phyloP scores from a whole-genome alignment of 1,284 basidiomycete genomes.

The Crepidotus sp. region DNA sequence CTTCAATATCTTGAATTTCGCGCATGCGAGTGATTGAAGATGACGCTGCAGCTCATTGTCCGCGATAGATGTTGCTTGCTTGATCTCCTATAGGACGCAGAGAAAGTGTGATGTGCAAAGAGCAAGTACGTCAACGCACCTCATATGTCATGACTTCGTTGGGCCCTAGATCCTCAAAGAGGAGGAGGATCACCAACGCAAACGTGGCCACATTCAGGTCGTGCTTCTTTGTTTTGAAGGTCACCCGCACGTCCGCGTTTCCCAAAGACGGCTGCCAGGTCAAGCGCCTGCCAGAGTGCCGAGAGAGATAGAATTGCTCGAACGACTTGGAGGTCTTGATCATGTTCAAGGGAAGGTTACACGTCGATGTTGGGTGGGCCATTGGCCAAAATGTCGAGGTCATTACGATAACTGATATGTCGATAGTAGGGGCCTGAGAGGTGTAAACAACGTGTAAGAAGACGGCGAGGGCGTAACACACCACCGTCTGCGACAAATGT shows the following conservation, averaged over 20 bases:
- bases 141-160: slow-evolving; percentile 67
- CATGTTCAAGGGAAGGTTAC: slow-evolving; percentile 62
- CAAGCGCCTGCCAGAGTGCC: slow-evolving; percentile 84
- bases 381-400: slow-evolving; percentile 93
- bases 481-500: slow-evolving; percentile 47
- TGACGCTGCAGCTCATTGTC: slow-evolving; percentile 82
- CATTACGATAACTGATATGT: slow-evolving; percentile 82
- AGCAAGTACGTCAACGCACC: slow-evolving; percentile 32
- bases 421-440: slow-evolving; percentile 57
- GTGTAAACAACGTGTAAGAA: slow-evolving; percentile 3
- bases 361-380: slow-evolving; percentile 52
- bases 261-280: slow-evolving; percentile 95
- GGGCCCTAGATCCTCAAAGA: slow-evolving; percentile 73
- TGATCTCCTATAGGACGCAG: slow-evolving; percentile 47
- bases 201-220: slow-evolving; percentile 93
- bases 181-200: slow-evolving; percentile 79
- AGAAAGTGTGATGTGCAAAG: slow-evolving; percentile 5
- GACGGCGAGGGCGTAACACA: slow-evolving; percentile 25
- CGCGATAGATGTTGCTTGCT: slow-evolving; percentile 63
- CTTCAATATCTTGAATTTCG: slow-evolving; percentile 89
- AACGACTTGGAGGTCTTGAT: slow-evolving; percentile 65
- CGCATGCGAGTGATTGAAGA: slow-evolving; percentile 93
- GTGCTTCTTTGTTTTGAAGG: slow-evolving; percentile 75
- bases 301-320: slow-evolving; percentile 83
- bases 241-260: slow-evolving; percentile 81